phyloP scores from a whole-genome alignment of 208 protist genomes.

The Sergeia podlipaevii region DNA sequence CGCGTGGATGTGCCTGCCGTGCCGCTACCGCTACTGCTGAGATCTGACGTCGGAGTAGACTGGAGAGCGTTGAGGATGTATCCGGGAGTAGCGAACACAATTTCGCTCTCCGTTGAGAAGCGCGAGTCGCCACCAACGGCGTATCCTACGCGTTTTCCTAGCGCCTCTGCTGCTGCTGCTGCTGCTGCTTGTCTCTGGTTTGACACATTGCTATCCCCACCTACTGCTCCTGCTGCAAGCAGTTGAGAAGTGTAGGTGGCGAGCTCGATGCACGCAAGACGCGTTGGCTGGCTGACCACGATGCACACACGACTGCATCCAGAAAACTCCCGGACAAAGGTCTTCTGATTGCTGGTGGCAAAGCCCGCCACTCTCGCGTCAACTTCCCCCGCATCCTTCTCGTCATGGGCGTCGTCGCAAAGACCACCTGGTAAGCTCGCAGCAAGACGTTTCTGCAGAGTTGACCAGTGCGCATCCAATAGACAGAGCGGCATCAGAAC shows the following conservation, averaged over 20 bases:
- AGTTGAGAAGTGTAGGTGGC: constrained; percentile 39
- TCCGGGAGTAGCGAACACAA: constrained; percentile 73
- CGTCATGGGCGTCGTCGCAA: background rate
- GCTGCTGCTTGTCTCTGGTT: background rate
- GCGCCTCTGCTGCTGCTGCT: background rate
- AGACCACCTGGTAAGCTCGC: background rate
- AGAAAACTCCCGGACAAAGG: constrained; percentile 35
- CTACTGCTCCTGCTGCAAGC: background rate
- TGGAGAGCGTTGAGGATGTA: constrained; percentile 59
- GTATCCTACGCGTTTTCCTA: constrained; percentile 69
- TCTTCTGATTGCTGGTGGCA: constrained; percentile 12
- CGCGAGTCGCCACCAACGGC: constrained; percentile 53
- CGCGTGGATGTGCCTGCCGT: background rate
- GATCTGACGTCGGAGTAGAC: background rate
- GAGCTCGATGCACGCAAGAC: constrained; percentile 64
- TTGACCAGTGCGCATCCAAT: constrained; percentile 62
- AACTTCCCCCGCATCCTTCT: background rate
- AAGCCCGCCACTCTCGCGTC: constrained; percentile 6
- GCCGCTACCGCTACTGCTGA: background rate
- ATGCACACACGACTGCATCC: constrained; percentile 53
- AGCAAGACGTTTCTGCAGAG: constrained; percentile 21
- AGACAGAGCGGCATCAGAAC: constrained; percentile 64
- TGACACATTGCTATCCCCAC: background rate
- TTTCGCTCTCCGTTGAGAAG: constrained; percentile 51
- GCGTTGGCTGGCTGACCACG: constrained; percentile 80